Base-by-base conservation (phyloP, 2,329 filamentous ascomycete species). In the Paraconiothyrium brasiliense region DNA sequence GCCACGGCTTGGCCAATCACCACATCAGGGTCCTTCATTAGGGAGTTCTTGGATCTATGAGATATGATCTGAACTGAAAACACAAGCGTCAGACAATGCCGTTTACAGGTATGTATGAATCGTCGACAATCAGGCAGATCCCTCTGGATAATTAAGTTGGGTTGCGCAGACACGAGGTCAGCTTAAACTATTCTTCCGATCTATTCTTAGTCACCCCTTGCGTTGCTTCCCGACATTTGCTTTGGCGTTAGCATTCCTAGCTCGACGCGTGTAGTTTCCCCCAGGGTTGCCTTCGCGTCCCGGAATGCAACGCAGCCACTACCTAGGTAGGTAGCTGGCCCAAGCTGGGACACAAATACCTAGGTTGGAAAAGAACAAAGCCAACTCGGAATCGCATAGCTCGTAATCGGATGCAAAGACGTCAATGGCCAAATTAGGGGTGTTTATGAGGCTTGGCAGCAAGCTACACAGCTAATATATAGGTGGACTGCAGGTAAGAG, bases 181-280 rank as follows among this genome's bases (percentile, higher is more conserved):
- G 50, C 22, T 54, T 44, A 43, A 54, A 35, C 35, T 43, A 54
- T 54, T 54, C 35, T 54, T 32, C 35, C 35, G 50, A 43, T 54
- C 50, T 54, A 54, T 54, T 54, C 50, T 54, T 54, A 54, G 50
- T 14, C 37, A 11, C 16, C 20, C 16, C 13, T 24, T 54, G 13
- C 35, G 8, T 43, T 43, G 10, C 20, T 14, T 54, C 16, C 30
- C 14, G 10, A 14, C 37, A 30, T 43, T 24, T 41, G 7, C 11
- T 35, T 41, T 30, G 7, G 10, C 13, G 34, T 35, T 13, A 37
- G 22, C 50, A 43, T 54, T 54, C 50, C 49, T 39, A 24, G 37
- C 37, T 54, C 22, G 32, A 30, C 20, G n/a, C 34, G 24, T 43
- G 11, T 54, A 20, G 30, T 43, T 41, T 20, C 37, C 20, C 14